These are phyloP conservation scores for Alnus rubra DNA, from an alignment of 306 rosid genomes.

Conservation along the genomic window DNA sequence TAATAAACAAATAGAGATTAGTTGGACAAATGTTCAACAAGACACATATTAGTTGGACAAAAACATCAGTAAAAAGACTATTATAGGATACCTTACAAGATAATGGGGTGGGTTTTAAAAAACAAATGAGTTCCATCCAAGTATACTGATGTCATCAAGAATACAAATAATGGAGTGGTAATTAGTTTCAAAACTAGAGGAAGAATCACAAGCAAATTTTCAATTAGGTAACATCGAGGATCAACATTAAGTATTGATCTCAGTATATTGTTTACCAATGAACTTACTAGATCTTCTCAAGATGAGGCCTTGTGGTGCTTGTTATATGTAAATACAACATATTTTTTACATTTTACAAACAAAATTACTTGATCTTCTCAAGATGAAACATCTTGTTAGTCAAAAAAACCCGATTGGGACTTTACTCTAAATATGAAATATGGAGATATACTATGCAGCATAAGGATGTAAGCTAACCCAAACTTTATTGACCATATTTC, in stretches of 20 bases:
- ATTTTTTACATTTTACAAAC: no score
- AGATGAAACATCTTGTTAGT: neutral
- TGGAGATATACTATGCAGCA: neutral
- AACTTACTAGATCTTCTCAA: neutral
- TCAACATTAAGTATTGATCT: neutral
- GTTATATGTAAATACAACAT: neutral
- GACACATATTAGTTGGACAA: neutral
- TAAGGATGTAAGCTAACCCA: neutral
- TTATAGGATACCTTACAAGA: neutral
- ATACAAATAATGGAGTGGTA: neutral
- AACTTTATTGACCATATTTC: neutral
- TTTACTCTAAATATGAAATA: neutral
- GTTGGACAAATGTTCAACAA: slow-evolving; percentile 18
- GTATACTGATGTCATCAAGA: neutral
- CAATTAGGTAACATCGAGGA: neutral
- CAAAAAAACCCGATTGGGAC: neutral
- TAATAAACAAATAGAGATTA: neutral
- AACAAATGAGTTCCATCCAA: neutral
- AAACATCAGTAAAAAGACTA: neutral
- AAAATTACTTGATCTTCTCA: neutral
- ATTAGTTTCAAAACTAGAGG: neutral
- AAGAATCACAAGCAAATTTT: neutral
- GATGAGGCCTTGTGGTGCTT: neutral
- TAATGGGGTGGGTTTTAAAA: neutral
- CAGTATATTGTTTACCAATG: neutral